Percentiles rank a stretch among this genome's conserved stretches.
Conservation (phyloP, 2,329 filamentous ascomycete species). For the Huntiella omanensis region DNA sequence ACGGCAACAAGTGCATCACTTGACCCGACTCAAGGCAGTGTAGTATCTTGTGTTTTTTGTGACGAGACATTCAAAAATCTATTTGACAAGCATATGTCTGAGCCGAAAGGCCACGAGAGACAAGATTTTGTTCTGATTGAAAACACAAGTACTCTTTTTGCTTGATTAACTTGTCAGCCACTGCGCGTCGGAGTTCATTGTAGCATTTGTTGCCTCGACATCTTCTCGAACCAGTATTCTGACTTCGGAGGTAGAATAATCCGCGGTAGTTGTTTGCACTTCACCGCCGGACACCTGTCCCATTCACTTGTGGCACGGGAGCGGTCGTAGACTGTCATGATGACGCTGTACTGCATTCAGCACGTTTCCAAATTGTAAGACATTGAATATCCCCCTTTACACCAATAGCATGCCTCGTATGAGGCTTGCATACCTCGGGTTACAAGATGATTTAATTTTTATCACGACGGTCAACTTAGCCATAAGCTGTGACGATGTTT, state of each 20-base stretch:
- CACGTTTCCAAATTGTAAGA: conserved; percentile 6
- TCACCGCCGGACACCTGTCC: background rate
- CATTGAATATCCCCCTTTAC: background rate
- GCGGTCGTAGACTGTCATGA: too few relatives aligned
- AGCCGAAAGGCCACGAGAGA: conserved; percentile 35
- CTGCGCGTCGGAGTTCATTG: too few relatives aligned
- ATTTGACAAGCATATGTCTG: conserved; percentile 97
- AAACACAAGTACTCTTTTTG: background rate
- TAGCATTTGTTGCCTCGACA: too few relatives aligned
- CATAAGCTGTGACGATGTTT: conserved; percentile 27
- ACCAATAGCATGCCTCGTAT: too few relatives aligned
- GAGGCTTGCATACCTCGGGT: background rate
- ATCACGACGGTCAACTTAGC: conserved; percentile 32
- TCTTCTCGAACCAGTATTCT: too few relatives aligned
- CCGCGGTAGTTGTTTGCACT: too few relatives aligned
- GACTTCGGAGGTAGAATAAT: too few relatives aligned
- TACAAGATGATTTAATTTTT: conserved; percentile 23
- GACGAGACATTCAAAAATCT: conserved; percentile 29
- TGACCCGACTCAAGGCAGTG: too few relatives aligned
- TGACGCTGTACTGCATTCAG: background rate
- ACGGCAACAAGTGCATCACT: too few relatives aligned
- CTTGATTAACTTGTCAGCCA: too few relatives aligned
- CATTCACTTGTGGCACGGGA: too few relatives aligned
- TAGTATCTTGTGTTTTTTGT: conserved; percentile 2
- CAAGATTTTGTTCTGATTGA: conserved; percentile 10